Evolutionary conservation across 1,284 basidiomycete species (phyloP), one percentile per base, ranked within the genome.

Genomic region (Puccinia polysora): DNA sequence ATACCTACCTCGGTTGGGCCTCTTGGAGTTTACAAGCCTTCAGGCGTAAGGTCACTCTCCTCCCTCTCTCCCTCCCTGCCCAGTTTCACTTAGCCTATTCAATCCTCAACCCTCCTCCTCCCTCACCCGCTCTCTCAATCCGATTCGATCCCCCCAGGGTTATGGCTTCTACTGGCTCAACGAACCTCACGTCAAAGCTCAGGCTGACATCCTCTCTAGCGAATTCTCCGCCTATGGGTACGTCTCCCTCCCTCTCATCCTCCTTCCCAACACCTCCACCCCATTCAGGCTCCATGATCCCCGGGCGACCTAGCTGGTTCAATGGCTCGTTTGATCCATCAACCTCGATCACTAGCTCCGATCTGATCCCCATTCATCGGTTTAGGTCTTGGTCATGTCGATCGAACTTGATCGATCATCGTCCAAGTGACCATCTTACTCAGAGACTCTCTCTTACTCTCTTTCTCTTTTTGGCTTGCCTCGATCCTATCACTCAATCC

Each of bases 1-100:
- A 47, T 36, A 52, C 47, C 28, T 71, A 71, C 43, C 68, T 45
- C 14, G 68, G 68, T 10, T 71, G 68, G 68, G 50, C 58, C 6
- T 52, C 45, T 34, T 71, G 68, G 68, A 71, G 68, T 60, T 63
- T 71, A 40, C 68, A 71, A 28, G 59, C 58, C 12, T 71, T 50
- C 38, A 62, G 59, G 23, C 58, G 68, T 20, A 25, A 34, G 23
- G 68, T 71, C 23, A 45, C 14, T 18, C 14, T 15, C 15, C 20
- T 50, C 43, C 12, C 34, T 18, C 38, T 14, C 12, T 7, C 3
- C 18, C 6, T 12, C 0, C 34, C 40, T 40, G 56, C 23, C 25
- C 14, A n/a, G 10, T 3, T n/a, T 25, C 40, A 52, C 20, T 50
- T 18, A n/a, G 10, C n/a, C 10, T 30, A 12, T 4, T 50, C 2